These are phyloP conservation scores for Sugiyamaella americana DNA, from an alignment of 805 yeast species.

Conservation along the genomic window DNA sequence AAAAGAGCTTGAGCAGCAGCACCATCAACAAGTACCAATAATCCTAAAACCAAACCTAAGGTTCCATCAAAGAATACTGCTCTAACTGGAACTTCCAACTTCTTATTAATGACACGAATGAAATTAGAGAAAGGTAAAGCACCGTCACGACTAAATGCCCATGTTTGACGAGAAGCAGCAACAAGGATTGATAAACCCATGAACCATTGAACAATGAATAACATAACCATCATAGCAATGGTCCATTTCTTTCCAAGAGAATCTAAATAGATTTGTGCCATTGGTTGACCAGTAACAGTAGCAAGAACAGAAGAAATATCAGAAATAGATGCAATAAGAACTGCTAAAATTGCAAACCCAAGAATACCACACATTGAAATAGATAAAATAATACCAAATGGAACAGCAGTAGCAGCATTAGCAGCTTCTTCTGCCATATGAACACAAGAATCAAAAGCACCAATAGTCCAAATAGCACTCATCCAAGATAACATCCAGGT, in stretches of 20 bases:
- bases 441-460: constrained; percentile 65
- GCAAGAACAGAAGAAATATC: constrained; percentile 40
- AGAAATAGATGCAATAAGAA: constrained; percentile 48
- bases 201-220: constrained; percentile 54
- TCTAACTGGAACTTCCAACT: constrained; percentile 55
- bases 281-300: constrained; percentile 50
- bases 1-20: constrained; percentile 66
- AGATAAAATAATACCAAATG: constrained; percentile 57
- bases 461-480: constrained; percentile 72
- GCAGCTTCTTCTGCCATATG: constrained; percentile 69
- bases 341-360: constrained; percentile 53
- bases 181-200: constrained; percentile 61
- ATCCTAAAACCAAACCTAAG: constrained; percentile 49
- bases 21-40: constrained; percentile 50
- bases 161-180: constrained; percentile 63
- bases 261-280: constrained; percentile 60
- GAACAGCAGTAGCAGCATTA: constrained; percentile 57
- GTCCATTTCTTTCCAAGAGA: constrained; percentile 63
- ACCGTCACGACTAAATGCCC: constrained; percentile 74
- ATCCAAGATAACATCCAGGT: constrained; percentile 48
- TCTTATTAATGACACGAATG: constrained; percentile 52
- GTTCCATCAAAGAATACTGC: constrained; percentile 53
- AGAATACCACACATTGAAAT: constrained; percentile 51
- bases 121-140: constrained; percentile 58
- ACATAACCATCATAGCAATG: constrained; percentile 52